Conservation (phyloP, 371 early-diverging fungal genomes). For the Mucor circinelloides region DNA sequence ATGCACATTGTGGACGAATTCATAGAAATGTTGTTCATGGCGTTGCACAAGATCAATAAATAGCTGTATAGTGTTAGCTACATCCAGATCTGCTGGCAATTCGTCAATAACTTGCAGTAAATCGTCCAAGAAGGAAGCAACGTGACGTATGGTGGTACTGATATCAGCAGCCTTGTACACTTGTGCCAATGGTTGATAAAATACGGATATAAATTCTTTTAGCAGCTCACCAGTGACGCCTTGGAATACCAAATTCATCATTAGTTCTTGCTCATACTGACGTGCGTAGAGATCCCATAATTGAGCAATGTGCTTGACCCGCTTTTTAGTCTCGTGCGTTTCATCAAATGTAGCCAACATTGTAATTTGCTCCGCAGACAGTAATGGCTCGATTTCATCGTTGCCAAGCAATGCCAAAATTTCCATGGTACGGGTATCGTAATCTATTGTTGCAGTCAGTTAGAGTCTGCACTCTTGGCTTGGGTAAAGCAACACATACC, state of each 20-base stretch:
- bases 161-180: conserved; percentile 73
- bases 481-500: not conserved
- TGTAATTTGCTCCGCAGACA: conserved; percentile 6
- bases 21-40: conserved; percentile 62
- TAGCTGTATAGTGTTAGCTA: conserved; percentile 34
- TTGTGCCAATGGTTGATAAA: conserved; percentile 67
- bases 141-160: conserved; percentile 59
- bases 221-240: conserved; percentile 66
- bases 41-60: conserved; percentile 54
- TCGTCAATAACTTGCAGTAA: conserved; percentile 54
- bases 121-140: conserved; percentile 61
- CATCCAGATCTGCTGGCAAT: conserved; percentile 1
- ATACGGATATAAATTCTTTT: conserved; percentile 63
- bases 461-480: not conserved
- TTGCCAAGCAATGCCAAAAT: conserved; percentile 12
- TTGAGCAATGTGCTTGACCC: conserved; percentile 40
- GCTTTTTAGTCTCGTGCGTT: not conserved
- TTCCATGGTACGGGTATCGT: conserved; percentile 1
- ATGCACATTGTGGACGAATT: conserved; percentile 65
- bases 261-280: conserved; percentile 59
- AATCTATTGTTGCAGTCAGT: not conserved
- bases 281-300: conserved; percentile 53
- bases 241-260: conserved; percentile 61
- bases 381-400: conserved; percentile 11
- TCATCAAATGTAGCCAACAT: not conserved